Percentiles rank a stretch among this genome's conserved stretches.
Conservation (phyloP, 1,284 basidiomycete genomes). For the Xanthoconium separans region DNA sequence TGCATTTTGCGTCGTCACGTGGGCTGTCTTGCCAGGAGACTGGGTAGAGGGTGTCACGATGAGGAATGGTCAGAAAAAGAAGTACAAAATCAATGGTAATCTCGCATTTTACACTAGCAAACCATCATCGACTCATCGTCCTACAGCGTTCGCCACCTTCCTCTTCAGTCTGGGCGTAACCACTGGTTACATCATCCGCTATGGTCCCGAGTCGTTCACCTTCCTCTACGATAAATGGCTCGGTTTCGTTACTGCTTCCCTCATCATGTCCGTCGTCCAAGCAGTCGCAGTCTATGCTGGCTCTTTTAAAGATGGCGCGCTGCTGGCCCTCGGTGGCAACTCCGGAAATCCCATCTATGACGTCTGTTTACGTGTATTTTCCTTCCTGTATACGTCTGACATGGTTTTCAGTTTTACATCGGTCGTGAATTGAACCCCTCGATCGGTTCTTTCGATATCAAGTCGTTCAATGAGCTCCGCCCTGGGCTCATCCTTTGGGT, state of each 20-base stretch:
- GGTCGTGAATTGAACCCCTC: slow-evolving; percentile 95
- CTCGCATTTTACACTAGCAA: not conserved
- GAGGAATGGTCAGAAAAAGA: slow-evolving; percentile 75
- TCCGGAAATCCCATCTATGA: slow-evolving; percentile 89
- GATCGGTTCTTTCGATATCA: slow-evolving; percentile 89
- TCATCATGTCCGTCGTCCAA: slow-evolving; percentile 79
- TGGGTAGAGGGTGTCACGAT: slow-evolving; percentile 78
- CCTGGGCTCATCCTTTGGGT: slow-evolving; percentile 97
- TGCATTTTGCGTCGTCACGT: slow-evolving; percentile 78
- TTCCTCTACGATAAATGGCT: slow-evolving; percentile 93
- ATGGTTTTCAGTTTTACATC: slow-evolving; percentile 83
- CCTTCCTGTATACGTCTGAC: not conserved
- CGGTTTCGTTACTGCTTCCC: slow-evolving; percentile 82
- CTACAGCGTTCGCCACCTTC: slow-evolving; percentile 82
- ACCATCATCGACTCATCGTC: not conserved
- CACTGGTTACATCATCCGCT: slow-evolving; percentile 66
- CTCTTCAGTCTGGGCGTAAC: slow-evolving; percentile 75
- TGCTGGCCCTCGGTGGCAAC: slow-evolving; percentile 93
- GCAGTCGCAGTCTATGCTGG: slow-evolving; percentile 71
- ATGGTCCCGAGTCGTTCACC: slow-evolving; percentile 81
- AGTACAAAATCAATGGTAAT: slow-evolving; percentile 95
- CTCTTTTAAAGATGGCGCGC: slow-evolving; percentile 67
- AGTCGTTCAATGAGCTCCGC: slow-evolving; percentile 95
- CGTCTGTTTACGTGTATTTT: slow-evolving; percentile 47
- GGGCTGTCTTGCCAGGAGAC: slow-evolving; percentile 86